These are phyloP conservation scores for Copromyces sp. DNA, from an alignment of 495 filamentous ascomycete genomes.

Conservation along the genomic window DNA sequence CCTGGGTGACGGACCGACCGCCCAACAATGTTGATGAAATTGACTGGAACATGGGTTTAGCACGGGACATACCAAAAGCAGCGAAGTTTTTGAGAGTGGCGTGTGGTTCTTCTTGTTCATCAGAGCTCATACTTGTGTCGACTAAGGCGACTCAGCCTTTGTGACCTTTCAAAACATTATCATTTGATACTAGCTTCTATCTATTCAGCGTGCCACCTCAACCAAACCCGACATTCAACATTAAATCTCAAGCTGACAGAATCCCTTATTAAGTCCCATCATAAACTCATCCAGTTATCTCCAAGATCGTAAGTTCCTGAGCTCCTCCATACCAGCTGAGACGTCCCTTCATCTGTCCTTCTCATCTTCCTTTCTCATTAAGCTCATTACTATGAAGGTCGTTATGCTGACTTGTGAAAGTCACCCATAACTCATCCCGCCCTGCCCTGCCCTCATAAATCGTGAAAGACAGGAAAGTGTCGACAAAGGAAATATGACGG, in stretches of 20 bases:
- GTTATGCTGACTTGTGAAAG: neutral
- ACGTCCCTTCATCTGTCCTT: neutral
- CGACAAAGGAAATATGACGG: neutral
- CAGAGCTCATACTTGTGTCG: neutral
- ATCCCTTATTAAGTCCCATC: neutral
- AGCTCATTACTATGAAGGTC: neutral
- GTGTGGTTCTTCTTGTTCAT: neutral
- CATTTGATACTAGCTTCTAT: neutral
- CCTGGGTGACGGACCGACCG: neutral
- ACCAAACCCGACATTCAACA: neutral
- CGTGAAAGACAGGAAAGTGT: neutral
- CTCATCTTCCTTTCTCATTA: neutral
- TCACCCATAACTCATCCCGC: neutral
- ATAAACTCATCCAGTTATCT: neutral
- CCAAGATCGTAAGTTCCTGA: neutral
- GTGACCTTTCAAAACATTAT: neutral
- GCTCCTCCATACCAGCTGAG: neutral
- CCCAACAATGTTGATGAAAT: neutral
- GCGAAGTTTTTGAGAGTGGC: neutral
- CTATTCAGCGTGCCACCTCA: neutral
- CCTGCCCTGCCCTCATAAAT: neutral
- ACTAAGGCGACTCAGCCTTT: neutral
- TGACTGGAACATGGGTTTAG: neutral
- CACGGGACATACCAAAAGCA: neutral
- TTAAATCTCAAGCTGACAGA: neutral